Evolutionary conservation across 495 filamentous ascomycete species (phyloP), one percentile per base, ranked within the genome.

Genomic region (Gamarada debralockiae): DNA sequence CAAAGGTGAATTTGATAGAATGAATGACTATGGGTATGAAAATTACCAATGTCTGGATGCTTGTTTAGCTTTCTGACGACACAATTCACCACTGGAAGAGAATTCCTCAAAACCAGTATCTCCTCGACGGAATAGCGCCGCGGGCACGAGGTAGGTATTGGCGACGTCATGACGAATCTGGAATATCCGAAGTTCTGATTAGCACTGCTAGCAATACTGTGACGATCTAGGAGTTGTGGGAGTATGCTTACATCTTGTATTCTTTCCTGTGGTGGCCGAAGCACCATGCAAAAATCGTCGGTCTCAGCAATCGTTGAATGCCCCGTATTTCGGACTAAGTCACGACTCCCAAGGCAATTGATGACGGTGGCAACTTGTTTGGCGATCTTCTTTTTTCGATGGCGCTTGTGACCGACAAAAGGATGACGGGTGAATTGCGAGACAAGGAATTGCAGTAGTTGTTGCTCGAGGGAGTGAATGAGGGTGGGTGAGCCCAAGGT

Each of bases 21-120:
- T 24, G 2, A 38, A 46, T 48, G 18, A 42, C 13, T 14, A 46
- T 5, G n/a, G 25, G 17, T 23, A 31, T 20, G 40, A 33, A 24
- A 24, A 15, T 9, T 49, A 63, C 60, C 50, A 52, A 59, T 49
- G 22, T 60, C 60, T 27, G 50, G 38, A 48, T 57, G 53, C 24
- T 48, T 55, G 45, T 53, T 55, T 12, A 64, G 29, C n/a, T 56
- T 55, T 15, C 45, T 33, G 8, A 64, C 18, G 9, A 49, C 37
- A 25, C 37, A 50, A 17, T 27, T 37, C 14, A 56, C 21, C 4
- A 37, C 17, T 18, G 61, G 41, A 42, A 60, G 51, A 17, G 50
- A 39, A 24, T 1, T 25, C 33, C 52, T 52, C 48, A 64, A 14
- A 17, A 22, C 2, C 2, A 60, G 24, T 40, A 64, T 34, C 25